Percentiles rank a stretch among this genome's conserved stretches.
Conservation (phyloP, 2,329 filamentous ascomycete genomes). For the Penicillium hordei region DNA sequence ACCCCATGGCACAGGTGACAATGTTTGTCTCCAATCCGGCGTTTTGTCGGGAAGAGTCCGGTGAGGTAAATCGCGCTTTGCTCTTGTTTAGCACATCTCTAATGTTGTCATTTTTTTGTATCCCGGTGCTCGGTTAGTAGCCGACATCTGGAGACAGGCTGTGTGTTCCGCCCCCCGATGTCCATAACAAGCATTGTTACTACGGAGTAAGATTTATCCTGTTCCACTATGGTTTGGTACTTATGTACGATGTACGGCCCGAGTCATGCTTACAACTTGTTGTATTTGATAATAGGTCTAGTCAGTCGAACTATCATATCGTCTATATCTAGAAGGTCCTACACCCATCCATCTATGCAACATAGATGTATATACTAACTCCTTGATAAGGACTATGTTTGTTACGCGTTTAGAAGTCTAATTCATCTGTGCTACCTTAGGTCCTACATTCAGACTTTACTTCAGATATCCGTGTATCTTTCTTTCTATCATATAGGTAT, state of each 20-base stretch:
- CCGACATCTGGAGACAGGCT: not conserved
- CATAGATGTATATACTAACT: not conserved
- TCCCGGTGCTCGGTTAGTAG: not conserved
- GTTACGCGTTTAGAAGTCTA: not conserved
- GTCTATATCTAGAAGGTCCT: not conserved
- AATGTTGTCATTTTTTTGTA: not conserved
- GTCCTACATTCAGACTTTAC: not conserved
- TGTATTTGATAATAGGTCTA: not conserved
- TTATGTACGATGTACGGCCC: not conserved
- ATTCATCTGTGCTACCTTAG: not conserved
- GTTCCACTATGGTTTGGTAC: not conserved
- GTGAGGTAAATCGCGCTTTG: not conserved
- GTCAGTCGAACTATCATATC: no score
- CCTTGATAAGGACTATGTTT: not conserved
- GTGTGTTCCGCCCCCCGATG: no score
- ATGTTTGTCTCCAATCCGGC: not conserved
- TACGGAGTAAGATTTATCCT: not conserved
- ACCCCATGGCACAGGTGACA: not conserved
- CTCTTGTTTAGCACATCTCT: not conserved
- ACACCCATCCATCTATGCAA: no score
- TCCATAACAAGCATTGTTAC: not conserved
- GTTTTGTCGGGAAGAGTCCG: not conserved
- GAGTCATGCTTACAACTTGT: not conserved
- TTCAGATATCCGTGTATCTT: not conserved
- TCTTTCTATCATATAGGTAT: not conserved